phyloP scores from a whole-genome alignment of 169 alveolate genomes.

The Ichthyophthirius multifiliis region DNA sequence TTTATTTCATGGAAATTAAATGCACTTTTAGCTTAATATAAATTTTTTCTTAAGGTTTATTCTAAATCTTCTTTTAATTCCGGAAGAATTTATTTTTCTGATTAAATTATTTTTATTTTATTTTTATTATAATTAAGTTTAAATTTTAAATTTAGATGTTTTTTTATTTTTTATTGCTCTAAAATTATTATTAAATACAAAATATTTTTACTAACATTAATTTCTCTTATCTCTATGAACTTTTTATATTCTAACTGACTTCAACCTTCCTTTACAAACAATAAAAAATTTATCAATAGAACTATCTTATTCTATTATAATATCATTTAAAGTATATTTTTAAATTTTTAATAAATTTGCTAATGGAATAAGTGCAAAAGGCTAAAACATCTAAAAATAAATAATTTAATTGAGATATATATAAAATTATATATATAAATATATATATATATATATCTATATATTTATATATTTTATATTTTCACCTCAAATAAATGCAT shows the following conservation, averaged over 20 bases:
- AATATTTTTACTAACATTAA: not conserved
- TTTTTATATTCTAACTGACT: not conserved
- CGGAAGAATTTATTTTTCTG: not conserved
- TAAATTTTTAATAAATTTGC: not conserved
- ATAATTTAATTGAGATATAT: too few species aligned
- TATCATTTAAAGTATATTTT: not conserved
- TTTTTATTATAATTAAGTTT: not conserved
- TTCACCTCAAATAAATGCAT: not conserved
- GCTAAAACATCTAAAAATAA: constrained; percentile 1
- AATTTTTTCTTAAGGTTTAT: not conserved
- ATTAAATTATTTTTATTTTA: too few species aligned
- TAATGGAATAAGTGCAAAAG: constrained; percentile 3
- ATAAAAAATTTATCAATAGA: not conserved
- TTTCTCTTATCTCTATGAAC: not conserved
- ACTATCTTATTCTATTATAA: not conserved
- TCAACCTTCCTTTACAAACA: not conserved
- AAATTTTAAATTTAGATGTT: too few species aligned
- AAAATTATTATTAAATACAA: too few species aligned
- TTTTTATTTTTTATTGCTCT: too few species aligned
- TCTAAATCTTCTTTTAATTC: not conserved
- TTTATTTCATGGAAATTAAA: not conserved
- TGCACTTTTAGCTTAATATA: not conserved
- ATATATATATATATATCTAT: not conserved
- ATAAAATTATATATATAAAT: too few species aligned
- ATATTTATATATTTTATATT: not conserved